Base-by-base conservation (phyloP, 2,329 filamentous ascomycete genomes). In the Byssothecium circinans region DNA sequence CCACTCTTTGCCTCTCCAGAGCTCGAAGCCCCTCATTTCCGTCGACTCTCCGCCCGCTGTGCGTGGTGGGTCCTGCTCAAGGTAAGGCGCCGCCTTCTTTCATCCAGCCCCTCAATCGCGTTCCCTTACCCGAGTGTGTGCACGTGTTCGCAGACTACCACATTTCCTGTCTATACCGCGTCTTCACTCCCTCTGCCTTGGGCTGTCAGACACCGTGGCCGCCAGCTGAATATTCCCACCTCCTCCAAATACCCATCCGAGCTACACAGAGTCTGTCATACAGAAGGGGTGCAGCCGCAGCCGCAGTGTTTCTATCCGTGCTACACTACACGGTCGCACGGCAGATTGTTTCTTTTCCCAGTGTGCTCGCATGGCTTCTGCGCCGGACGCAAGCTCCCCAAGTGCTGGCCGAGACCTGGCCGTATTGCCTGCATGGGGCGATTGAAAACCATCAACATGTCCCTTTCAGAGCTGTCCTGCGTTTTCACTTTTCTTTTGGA, bases 241-340 rank as follows among this genome's bases (percentile, higher is more conserved):
- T 43, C 45, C 35, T 37, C 30, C 43, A 10, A 23, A 35, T 51
- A 29, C 33, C 23, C 44, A 46, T 37, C 25, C 25, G 27, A 20
- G 27, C n/a, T 27, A 37, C 48, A 50, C 51, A 54, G 53, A 58
- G 45, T 48, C 46, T 60, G 61, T 65, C 47, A 49, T 45, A 62
- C 59, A 46, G 37, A 36, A 36, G 49, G 49, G 54, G 50, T 54
- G 58, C 53, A 54, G 49, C 43, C 52, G 50, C 57, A 49, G 54
- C 55, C 59, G 57, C 57, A 64, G 64, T 61, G 57, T 59, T 64
- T 55, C 57, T 10, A 25, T 25, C 23, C 52, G 67, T 69, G 57
- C 60, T 54, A 62, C 62, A 39, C 45, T 54, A 49, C 42, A 53
- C 52, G 61, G 68, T 71, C 52, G 59, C 62, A 71, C 68, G 49